These are phyloP conservation scores for Iris macrosiphon DNA, from an alignment of 106 monocot genomes.

Conservation along the genomic window DNA sequence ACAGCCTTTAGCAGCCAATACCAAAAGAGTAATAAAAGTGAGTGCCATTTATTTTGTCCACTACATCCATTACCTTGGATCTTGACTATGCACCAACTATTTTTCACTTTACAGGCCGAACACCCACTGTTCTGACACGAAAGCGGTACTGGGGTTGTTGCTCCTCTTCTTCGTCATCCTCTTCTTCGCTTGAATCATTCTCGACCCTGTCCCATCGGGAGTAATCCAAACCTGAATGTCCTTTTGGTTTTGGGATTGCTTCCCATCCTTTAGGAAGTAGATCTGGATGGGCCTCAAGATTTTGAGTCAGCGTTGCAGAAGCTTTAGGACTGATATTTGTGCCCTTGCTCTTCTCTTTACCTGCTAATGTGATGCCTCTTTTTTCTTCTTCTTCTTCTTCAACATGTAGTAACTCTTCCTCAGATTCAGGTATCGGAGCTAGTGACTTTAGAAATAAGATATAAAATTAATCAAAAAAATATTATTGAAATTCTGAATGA, in stretches of 20 bases:
- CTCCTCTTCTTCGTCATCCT: constrained; percentile 62
- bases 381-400: constrained; percentile 43
- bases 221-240: constrained; percentile 84
- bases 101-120: constrained; percentile 68
- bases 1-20: too few species aligned
- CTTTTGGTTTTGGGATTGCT: constrained; percentile 83
- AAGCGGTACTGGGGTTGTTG: constrained; percentile 68
- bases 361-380: neutral
- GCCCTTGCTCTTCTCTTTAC: constrained; percentile 1
- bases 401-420: constrained; percentile 46
- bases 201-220: constrained; percentile 89
- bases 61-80: too few species aligned
- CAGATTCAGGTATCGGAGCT: constrained; percentile 85
- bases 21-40: too few species aligned
- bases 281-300: constrained; percentile 8
- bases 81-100: too few species aligned
- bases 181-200: constrained; percentile 83
- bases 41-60: too few species aligned
- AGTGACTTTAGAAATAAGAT: constrained; percentile 40
- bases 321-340: constrained; percentile 1
- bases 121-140: constrained; percentile 71
- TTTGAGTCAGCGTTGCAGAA: constrained; percentile 4
- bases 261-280: constrained; percentile 43
- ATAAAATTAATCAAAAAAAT: neutral
- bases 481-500: neutral